Evolutionary conservation across 2,329 filamentous ascomycete species (phyloP), one percentile per base, ranked within the genome.

Genomic region (Plenodomus biglobosus): DNA sequence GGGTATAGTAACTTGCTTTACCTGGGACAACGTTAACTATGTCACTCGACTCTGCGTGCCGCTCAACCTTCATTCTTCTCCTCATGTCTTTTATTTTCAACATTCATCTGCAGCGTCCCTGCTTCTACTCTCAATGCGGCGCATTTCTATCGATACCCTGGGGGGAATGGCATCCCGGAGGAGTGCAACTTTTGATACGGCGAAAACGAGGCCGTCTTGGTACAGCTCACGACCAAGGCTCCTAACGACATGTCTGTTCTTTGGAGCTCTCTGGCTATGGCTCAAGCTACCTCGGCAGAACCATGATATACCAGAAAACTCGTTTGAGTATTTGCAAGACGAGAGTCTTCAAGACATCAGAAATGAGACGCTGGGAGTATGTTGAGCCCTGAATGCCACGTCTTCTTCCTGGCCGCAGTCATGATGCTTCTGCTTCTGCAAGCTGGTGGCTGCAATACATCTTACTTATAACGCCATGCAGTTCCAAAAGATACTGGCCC

Each of bases 401-500:
- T n/a, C 16, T 35, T 35, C 36, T 38, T 19, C 16, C 15, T 13
- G 5, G 5, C 36, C 19, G 22, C 22, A 5, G 10, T 10, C 10
- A 10, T 10, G 22, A n/a, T 24, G 22, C 22, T 32, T 36, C 6
- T 16, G 8, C 32, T 8, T 37, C 8, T 34, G 18, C 19, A 13
- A 35, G 16, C 21, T 24, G 5, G 22, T 10, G 43, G 16, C 10
- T 10, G 2, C 27, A 38, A 19, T 15, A 18, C 2, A 30, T 34
- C 22, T 30, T 42, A 46, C 16, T 52, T 46, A 46, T 8, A 43
- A 16, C 40, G 3, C 15, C 15, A 47, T 24, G 22, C 22, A 81
- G 80, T 83, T 83, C 54, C 71, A 78, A 38, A 74, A 79, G 47
- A 77, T 83, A 8, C 73, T 82, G 42, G 78, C 80, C 17, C 74